Base-by-base conservation (phyloP, 495 filamentous ascomycete genomes). In the Aspergillus mulundensis region DNA sequence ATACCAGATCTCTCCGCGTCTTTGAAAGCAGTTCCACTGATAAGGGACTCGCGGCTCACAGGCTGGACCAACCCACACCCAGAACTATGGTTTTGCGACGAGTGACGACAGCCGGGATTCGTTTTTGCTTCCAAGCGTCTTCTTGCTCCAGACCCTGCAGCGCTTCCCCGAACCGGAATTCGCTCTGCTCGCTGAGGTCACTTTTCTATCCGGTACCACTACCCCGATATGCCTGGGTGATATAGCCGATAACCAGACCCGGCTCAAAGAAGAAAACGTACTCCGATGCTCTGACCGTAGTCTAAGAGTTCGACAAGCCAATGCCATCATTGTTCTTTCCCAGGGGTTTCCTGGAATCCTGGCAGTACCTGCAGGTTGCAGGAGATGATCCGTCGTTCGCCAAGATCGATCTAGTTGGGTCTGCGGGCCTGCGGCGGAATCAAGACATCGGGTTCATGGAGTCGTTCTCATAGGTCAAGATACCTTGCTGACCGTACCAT, bases 21-120 rank as follows among this genome's bases (percentile, higher is more conserved):
- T 54, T 15, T 24, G 44, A 14, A 53, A 50, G 46, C 15, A 44
- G 58, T 19, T 63, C 63, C 59, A 61, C 66, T 59, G 63, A 64
- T 68, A 68, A 66, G 54, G 42, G 46, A 50, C 50, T 57, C 16
- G 54, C 44, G 21, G 51, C 6, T 58, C 36, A 52, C 50, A 61
- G 58, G 21, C 41, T 45, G 34, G 24, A 48, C 20, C 25, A 19
- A 16, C 32, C 34, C 15, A 23, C 8, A 3, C 23, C 50, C 50
- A 18, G 25, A 43, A 32, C 50, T 43, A 53, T 53, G 38, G 25
- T 23, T 43, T 43, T 32, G 5, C 25, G 24, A 23, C 18, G 12
- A 36, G 28, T 19, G 25, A 49, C 25, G 46, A 49, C 15, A 49
- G 5, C 8, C 19, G 11, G 21, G 15, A 20, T 10, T 34, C 15